Base-by-base conservation (phyloP, 441 rosid genomes). In the Pelargonium citronellum region DNA sequence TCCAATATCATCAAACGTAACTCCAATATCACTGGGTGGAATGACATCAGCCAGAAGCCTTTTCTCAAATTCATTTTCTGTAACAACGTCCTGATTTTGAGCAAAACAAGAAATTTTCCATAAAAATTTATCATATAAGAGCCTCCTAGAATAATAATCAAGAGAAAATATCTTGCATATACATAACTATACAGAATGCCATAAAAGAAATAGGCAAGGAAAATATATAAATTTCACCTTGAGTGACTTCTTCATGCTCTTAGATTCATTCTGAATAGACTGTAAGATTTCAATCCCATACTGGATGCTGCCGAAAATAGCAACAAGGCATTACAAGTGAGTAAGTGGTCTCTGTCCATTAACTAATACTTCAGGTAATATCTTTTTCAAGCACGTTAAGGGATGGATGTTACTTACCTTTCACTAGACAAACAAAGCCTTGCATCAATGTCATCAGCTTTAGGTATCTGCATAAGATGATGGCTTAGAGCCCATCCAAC, bases 11-110 rank as follows among this genome's bases (percentile, higher is more conserved):
- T 89, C 90, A 85, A 95, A 95, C 1, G 95, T 85, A 68, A 95
- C 97, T 69, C 97, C 98, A 77, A 91, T 92, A 67, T 95, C 98
- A 70, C 79, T 87, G 53, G 99, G 96, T 10, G 98, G 97, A 75
- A 95, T 95, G 75, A 95, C 99, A 85, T 95, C 98, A 2, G 82
- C 86, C 63, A 92, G 83, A 75, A 95, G 96, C 70, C 90, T 92
- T 85, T 95, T 95, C 83, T 95, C 98, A 79, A 95, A 95, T 75
- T 92, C 97, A 79, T 95, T 95, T 75, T 95, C 98, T 22, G 99
- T 95, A 69, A 89, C 87, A 72, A 95, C 96, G 76, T 95, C 99
- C 99, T 95, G 86, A 63, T 75, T 75, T 76, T 24, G 58, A 71
- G 64, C 47, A n/a, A 62, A 75, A 5, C 8, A 58, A 12, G 17